Conservation (phyloP, 495 filamentous ascomycete species). For the Neurospora terricola region DNA sequence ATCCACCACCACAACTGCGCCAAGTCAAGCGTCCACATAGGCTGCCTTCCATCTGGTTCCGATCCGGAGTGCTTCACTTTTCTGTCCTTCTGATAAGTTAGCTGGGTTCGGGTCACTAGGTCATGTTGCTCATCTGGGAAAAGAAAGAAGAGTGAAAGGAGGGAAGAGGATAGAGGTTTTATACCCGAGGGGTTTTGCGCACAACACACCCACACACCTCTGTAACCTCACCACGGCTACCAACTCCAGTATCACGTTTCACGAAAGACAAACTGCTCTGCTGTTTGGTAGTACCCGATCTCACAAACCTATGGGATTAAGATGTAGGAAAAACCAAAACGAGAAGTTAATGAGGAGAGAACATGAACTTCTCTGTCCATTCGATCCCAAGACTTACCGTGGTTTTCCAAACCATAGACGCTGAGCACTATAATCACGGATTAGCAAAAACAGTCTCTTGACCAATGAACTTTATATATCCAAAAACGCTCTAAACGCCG, state of each 20-base stretch:
- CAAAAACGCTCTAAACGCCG: background rate
- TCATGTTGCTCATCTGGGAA: background rate
- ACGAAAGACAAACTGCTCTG: no score
- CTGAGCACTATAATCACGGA: background rate
- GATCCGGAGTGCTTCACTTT: background rate
- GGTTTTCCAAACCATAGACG: no score
- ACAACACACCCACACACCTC: no score
- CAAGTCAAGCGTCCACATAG: background rate
- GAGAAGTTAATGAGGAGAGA: no score
- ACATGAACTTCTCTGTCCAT: no score
- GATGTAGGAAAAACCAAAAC: no score
- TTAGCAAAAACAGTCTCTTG: background rate
- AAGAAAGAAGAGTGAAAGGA: background rate
- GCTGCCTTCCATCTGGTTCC: background rate
- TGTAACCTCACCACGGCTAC: no score
- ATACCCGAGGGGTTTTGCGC: background rate
- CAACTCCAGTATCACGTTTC: no score
- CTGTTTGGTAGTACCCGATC: no score
- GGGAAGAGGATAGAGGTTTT: background rate
- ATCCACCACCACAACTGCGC: background rate
- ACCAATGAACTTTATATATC: background rate
- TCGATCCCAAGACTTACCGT: no score
- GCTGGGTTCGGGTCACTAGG: background rate
- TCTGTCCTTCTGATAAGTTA: background rate
- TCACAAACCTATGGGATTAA: no score